Evolutionary conservation across 2,329 filamentous ascomycete genomes (phyloP), one percentile per base, ranked within the genome.

Genomic region (Fusarium nisikadoi): DNA sequence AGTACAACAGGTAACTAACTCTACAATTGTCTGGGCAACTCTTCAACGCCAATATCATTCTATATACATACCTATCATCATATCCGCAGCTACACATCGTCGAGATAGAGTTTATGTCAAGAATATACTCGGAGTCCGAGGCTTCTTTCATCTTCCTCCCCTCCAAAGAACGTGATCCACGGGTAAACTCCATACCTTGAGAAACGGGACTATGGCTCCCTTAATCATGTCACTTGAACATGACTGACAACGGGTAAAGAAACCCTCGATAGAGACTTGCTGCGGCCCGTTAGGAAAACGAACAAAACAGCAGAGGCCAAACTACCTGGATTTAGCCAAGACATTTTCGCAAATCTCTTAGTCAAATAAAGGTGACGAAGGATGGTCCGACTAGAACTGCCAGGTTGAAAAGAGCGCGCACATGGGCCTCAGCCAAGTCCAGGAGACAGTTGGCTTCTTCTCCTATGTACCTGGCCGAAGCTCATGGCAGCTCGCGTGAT

Each of bases 251-350:
- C 20, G 29, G 19, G 10, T 14, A 20, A 20, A 19, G 36, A 38
- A 35, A 12, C n/a, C 19, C 12, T n/a, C 2, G 12, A 35, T 17
- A 10, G 23, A 27, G 27, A 36, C 10, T 45, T 11, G n/a, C 25
- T 42, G 35, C n/a, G 39, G 25, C 31, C 3, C 3, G 5, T 27
- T n/a, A 17, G 8, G 36, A 16, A 41, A 33, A n/a, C 20, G 46
- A 23, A 13, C 46, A 20, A 41, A 66, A 72, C 65, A 70, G 61
- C 65, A 31, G 56, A 62, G 60, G 39, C 56, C 33, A 52, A 39
- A 70, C 60, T 72, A 56, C 70, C 70, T 60, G 65, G 42, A 29
- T 49, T 66, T 47, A 53, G 70, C 65, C 70, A 72, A 62, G 60
- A 29, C 49, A 49, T 58, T 56, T 54, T 41, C 13, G 31, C 36